Evolutionary conservation across 1,284 basidiomycete genomes (phyloP).

Genomic region (Trametes sp.): DNA sequence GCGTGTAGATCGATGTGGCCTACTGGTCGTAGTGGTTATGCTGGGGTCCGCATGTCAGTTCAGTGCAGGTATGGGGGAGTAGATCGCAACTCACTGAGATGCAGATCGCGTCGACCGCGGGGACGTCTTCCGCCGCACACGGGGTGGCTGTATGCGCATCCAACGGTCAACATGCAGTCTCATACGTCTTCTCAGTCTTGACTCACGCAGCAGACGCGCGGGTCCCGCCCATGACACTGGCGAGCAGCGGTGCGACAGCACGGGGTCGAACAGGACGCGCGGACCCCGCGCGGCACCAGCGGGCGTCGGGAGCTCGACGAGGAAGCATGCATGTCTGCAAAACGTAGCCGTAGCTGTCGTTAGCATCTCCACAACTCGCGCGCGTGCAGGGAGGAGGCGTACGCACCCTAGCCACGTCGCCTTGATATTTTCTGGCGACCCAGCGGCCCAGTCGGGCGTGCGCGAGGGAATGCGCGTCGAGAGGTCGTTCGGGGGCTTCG

Average conservation of each 20-base stretch:
- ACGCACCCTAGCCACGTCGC: slow-evolving; percentile 70
- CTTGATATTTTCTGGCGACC: slow-evolving; percentile 50
- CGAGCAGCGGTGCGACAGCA: slow-evolving; percentile 69
- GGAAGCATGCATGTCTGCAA: slow-evolving; percentile 72
- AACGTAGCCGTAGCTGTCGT: not conserved
- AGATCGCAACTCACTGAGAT: slow-evolving; percentile 53
- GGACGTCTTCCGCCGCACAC: slow-evolving; percentile 65
- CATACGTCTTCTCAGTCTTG: too few species aligned
- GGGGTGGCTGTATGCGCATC: slow-evolving; percentile 57
- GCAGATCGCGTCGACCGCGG: slow-evolving; percentile 70
- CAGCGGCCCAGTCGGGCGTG: slow-evolving; percentile 38
- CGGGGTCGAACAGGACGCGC: slow-evolving; percentile 77
- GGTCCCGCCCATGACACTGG: slow-evolving; percentile 63
- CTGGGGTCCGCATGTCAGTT: slow-evolving; percentile 35
- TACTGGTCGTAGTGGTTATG: slow-evolving; percentile 81
- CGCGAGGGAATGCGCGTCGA: slow-evolving; percentile 34
- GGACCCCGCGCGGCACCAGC: slow-evolving; percentile 55
- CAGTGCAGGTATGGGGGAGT: not conserved
- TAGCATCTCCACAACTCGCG: not conserved
- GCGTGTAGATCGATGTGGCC: slow-evolving; percentile 26
- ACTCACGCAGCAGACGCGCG: slow-evolving; percentile 45
- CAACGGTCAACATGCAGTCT: too few species aligned
- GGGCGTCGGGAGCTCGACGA: slow-evolving; percentile 68
- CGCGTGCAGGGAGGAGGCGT: not conserved
- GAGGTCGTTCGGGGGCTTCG: slow-evolving; percentile 32